These are phyloP conservation scores for Colletotrichum sublineola DNA, from an alignment of 2,329 filamentous ascomycete species.

Conservation along the genomic window DNA sequence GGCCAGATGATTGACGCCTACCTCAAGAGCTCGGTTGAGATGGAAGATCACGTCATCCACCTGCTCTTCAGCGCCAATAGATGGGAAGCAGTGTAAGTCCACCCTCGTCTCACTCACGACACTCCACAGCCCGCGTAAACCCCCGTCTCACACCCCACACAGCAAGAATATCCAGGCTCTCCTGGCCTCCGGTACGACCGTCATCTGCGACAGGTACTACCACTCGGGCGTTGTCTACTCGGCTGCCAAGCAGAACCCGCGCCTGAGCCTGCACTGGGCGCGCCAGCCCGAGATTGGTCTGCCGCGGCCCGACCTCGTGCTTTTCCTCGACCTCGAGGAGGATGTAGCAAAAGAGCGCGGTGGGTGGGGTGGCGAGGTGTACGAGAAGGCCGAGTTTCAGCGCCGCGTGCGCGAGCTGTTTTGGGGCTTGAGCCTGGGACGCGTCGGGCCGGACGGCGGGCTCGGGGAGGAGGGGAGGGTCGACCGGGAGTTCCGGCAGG, in stretches of 20 bases:
- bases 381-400: constrained; percentile 89
- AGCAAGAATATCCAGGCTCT: constrained; percentile 66
- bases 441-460: constrained; percentile 52
- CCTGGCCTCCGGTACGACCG: constrained; percentile 75
- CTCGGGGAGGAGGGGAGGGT: constrained; percentile 46
- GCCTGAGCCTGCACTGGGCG: constrained; percentile 82
- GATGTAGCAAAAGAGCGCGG: constrained; percentile 80
- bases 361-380: constrained; percentile 91
- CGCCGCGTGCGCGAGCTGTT: constrained; percentile 82
- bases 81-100: constrained; percentile 78
- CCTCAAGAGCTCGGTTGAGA: constrained; percentile 76
- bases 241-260: constrained; percentile 83
- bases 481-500: constrained; percentile 57
- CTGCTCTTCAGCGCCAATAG: constrained; percentile 91
- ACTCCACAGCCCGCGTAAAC: background rate
- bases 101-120: background rate
- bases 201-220: constrained; percentile 94
- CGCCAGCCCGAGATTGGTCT: constrained; percentile 87
- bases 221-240: constrained; percentile 95
- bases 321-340: constrained; percentile 88
- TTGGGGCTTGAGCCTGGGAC: constrained; percentile 65
- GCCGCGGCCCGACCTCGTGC: constrained; percentile 85
- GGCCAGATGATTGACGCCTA: constrained; percentile 90
- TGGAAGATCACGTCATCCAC: constrained; percentile 92
- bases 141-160: constrained; percentile 6